A percentile compares a stretch with the other conserved stretches of the same genome.
Conservation (phyloP, 176 grass and related monocot genomes). For the Aegilops speltoides region DNA sequence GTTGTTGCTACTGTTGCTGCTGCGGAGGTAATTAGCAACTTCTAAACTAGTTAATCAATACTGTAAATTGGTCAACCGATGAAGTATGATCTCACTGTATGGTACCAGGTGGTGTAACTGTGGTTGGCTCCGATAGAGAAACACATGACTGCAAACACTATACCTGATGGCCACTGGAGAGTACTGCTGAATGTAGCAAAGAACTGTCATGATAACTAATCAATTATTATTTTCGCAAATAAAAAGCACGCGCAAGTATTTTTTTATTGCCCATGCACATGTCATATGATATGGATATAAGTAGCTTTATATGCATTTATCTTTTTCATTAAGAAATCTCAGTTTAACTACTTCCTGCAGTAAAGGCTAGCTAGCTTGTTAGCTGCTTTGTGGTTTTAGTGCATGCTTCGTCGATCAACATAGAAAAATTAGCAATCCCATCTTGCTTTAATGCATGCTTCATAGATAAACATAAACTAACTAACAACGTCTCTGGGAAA, state of each 20-base stretch:
- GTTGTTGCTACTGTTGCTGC: no score
- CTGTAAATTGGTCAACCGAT: neutral
- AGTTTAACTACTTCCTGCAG: neutral
- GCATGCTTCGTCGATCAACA: constrained; percentile 5
- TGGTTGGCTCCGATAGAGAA: neutral
- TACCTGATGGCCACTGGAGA: neutral
- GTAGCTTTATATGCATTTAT: neutral
- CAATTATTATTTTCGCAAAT: no score
- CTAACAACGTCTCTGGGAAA: neutral
- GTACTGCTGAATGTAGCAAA: neutral
- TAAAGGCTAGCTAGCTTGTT: neutral
- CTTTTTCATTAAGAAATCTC: neutral
- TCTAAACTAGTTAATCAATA: neutral
- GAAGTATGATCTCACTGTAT: neutral
- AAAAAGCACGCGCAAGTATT: no score
- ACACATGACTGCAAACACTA: neutral
- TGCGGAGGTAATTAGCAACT: neutral
- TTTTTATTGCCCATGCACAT: neutral
- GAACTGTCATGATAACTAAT: neutral
- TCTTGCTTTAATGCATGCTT: neutral
- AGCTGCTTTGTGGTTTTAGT: neutral
- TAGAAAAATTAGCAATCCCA: neutral
- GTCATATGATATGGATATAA: neutral
- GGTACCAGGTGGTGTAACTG: neutral
- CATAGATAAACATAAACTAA: neutral